Conservation (phyloP, 2,329 filamentous ascomycete species). For the Aaosphaeria arxii region DNA sequence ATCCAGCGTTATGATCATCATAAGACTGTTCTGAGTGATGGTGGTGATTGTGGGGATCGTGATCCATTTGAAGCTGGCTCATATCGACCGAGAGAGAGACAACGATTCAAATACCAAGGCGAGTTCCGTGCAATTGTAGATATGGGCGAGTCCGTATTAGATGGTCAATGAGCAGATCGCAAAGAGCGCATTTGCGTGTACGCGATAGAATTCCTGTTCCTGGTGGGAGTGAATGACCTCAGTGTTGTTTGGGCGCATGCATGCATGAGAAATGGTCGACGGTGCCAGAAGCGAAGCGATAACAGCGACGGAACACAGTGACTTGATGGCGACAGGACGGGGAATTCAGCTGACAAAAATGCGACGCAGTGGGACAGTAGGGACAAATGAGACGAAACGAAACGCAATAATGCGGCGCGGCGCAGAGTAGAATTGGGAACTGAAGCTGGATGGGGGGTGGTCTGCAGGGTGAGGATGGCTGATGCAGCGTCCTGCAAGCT, state of each 20-base stretch:
- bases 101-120: slow-evolving; percentile 6
- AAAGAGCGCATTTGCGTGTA: slow-evolving; percentile 30
- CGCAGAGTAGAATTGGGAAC: slow-evolving; percentile 3
- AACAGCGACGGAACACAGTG: slow-evolving; percentile 20
- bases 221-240: slow-evolving; percentile 29
- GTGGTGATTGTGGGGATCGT: slow-evolving; percentile 31
- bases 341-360: slow-evolving; percentile 26
- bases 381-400: slow-evolving; percentile 14
- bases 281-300: slow-evolving; percentile 35
- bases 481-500: slow-evolving; percentile 30
- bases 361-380: slow-evolving; percentile 18
- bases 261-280: slow-evolving; percentile 33
- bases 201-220: slow-evolving; percentile 20
- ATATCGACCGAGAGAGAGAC: slow-evolving; percentile 25
- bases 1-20: slow-evolving; percentile 31
- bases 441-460: slow-evolving; percentile 3
- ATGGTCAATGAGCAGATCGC: slow-evolving; percentile 19
- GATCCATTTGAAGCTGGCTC: slow-evolving; percentile 43
- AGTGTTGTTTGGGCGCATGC: slow-evolving; percentile 33
- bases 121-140: slow-evolving; percentile 17
- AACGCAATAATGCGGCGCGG: slow-evolving; percentile 14
- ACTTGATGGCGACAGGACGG: slow-evolving; percentile 15
- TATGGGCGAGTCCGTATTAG: slow-evolving; percentile 25
- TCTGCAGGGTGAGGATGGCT: slow-evolving; percentile 31
- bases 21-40: slow-evolving; percentile 27